These are phyloP conservation scores for Mycocentrospora acerina DNA, from an alignment of 2,329 filamentous ascomycete genomes.

Conservation along the genomic window DNA sequence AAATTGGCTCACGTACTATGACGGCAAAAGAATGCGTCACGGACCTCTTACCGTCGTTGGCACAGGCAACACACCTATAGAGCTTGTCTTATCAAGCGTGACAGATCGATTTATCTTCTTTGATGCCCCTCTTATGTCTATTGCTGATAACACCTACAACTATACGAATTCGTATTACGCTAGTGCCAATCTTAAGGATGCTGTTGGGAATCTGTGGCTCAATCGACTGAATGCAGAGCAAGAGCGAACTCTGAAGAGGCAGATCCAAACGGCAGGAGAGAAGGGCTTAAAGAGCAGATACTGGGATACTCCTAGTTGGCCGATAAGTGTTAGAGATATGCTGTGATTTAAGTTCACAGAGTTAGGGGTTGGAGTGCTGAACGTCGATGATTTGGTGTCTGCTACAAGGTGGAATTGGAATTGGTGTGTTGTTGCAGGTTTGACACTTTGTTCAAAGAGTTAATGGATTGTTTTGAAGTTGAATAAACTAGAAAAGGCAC, in stretches of 20 bases:
- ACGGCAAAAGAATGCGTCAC: slow-evolving; percentile 51
- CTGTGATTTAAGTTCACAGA: slow-evolving; percentile 23
- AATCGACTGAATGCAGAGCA: slow-evolving; percentile 14
- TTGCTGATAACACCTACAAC: slow-evolving; percentile 23
- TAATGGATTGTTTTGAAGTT: no score
- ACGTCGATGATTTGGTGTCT: slow-evolving; percentile 24
- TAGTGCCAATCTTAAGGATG: slow-evolving; percentile 21
- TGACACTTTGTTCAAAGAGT: slow-evolving; percentile 25
- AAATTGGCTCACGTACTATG: slow-evolving; percentile 54
- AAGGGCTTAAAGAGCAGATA: slow-evolving; percentile 27
- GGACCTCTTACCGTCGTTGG: slow-evolving; percentile 69
- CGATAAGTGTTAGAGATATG: slow-evolving; percentile 22
- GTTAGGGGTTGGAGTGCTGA: slow-evolving; percentile 21
- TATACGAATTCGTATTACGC: slow-evolving; percentile 31
- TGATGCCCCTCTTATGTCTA: slow-evolving; percentile 61
- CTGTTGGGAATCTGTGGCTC: slow-evolving; percentile 19
- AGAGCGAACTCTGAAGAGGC: slow-evolving; percentile 13
- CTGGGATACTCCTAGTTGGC: slow-evolving; percentile 28
- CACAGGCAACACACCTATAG: slow-evolving; percentile 65
- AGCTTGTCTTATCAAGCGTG: slow-evolving; percentile 54
- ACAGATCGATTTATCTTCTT: slow-evolving; percentile 65
- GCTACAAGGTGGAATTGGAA: slow-evolving; percentile 31
- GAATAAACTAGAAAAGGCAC: no score
- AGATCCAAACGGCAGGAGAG: slow-evolving; percentile 20
- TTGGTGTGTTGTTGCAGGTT: slow-evolving; percentile 27